Percentiles rank a stretch among this genome's conserved stretches.
phyloP scores from a whole-genome alignment of 2,329 filamentous ascomycete genomes.

The Claviceps cyperi region DNA sequence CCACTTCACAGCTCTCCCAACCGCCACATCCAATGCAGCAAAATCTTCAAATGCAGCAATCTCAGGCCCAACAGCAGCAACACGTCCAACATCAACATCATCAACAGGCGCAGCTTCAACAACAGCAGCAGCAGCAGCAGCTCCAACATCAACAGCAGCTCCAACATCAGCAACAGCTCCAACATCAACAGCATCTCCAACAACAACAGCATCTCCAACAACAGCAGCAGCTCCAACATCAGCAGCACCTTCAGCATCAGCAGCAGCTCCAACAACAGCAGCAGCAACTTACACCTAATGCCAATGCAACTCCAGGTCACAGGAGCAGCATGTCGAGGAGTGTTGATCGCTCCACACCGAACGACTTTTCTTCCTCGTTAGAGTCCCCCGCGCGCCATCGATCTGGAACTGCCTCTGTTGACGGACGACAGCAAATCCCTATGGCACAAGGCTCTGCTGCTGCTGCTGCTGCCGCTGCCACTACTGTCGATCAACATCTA shows the following conservation, averaged over 20 bases:
- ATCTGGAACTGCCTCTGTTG: conserved; percentile 25
- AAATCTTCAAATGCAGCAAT: conserved; percentile 15
- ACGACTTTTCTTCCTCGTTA: conserved; percentile 24
- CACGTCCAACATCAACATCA: no score
- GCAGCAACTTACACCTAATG: conserved; percentile 16
- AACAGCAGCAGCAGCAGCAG: no score
- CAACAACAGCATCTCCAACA: not conserved
- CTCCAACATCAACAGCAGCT: not conserved
- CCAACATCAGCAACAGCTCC: conserved; percentile 6
- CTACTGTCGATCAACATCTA: conserved; percentile 14
- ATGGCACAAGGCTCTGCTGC: conserved; percentile 7
- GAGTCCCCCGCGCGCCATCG: conserved; percentile 30
- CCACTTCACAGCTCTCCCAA: conserved; percentile 19
- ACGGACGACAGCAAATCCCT: conserved; percentile 15
- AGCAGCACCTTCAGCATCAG: conserved; percentile 1
- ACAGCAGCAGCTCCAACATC: not conserved
- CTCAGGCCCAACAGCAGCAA: conserved; percentile 3
- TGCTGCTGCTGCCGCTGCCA: conserved; percentile 3
- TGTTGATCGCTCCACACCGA: conserved; percentile 24
- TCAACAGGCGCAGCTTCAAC: no score
- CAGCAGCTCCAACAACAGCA: conserved; percentile 6
- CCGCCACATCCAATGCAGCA: conserved; percentile 7
- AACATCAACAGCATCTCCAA: not conserved
- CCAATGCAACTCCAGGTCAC: conserved; percentile 17
- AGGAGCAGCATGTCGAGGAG: conserved; percentile 38